Percentiles rank a stretch among this genome's conserved stretches.
These are phyloP conservation scores for Choanephora cucurbitarum DNA, from an alignment of 371 early-diverging fungal genomes.

Conservation along the genomic window DNA sequence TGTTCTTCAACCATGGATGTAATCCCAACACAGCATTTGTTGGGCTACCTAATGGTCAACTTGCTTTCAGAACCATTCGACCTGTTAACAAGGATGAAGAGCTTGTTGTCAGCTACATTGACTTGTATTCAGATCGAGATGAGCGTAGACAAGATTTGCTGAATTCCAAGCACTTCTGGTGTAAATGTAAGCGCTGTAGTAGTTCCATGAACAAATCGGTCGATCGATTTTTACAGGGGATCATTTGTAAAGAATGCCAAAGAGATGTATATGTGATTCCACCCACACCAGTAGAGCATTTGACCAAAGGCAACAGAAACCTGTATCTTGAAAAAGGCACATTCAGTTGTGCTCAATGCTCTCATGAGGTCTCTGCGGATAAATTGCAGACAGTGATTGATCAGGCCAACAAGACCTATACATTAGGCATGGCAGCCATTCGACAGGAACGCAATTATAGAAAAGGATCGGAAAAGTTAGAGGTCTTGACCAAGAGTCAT, in stretches of 20 bases:
- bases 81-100: slow-evolving; percentile 59
- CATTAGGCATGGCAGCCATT: slow-evolving; percentile 31
- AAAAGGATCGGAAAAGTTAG: slow-evolving; percentile 32
- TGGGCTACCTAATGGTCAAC: slow-evolving; percentile 50
- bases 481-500: slow-evolving; percentile 18
- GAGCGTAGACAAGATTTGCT: slow-evolving; percentile 67
- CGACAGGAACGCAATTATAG: slow-evolving; percentile 35
- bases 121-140: slow-evolving; percentile 69
- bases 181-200: slow-evolving; percentile 71
- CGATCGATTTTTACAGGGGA: slow-evolving; percentile 69
- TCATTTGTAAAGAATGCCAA: slow-evolving; percentile 61
- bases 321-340: slow-evolving; percentile 23
- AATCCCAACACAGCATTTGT: slow-evolving; percentile 68
- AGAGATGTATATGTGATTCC: slow-evolving; percentile 69
- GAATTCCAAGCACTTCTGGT: slow-evolving; percentile 67
- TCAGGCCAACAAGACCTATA: slow-evolving; percentile 37
- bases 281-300: slow-evolving; percentile 35
- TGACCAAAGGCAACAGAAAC: slow-evolving; percentile 16
- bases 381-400: slow-evolving; percentile 40
- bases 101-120: slow-evolving; percentile 65
- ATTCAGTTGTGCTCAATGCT: slow-evolving; percentile 54
- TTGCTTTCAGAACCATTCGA: slow-evolving; percentile 61
- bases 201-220: slow-evolving; percentile 61
- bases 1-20: slow-evolving; percentile 71
- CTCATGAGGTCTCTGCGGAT: slow-evolving; percentile 36